phyloP scores from a whole-genome alignment of 768 basidiomycete genomes.

The Pleurotus sapidus region DNA sequence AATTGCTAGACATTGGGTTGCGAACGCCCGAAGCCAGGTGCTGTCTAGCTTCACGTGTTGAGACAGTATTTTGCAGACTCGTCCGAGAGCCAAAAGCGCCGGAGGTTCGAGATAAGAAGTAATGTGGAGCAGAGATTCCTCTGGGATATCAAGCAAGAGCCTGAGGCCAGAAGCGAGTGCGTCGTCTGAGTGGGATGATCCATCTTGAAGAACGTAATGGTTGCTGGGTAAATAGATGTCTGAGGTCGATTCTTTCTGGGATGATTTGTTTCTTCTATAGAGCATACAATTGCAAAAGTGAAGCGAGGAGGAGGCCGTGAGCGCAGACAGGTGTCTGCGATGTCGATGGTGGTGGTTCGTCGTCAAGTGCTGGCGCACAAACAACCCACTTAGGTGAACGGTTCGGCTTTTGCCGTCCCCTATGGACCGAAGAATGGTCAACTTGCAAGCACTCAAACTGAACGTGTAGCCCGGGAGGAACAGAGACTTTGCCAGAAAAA shows the following conservation, averaged over 20 bases:
- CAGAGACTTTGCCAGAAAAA: not conserved
- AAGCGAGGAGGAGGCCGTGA: not conserved
- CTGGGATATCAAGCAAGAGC: slow-evolving; percentile 53
- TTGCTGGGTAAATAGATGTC: slow-evolving; percentile 1
- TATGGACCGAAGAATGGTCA: too few relatives aligned
- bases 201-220: slow-evolving; percentile 1
- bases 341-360: slow-evolving; percentile 4
- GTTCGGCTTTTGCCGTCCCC: not conserved
- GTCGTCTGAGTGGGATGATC: not conserved
- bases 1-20: slow-evolving; percentile 63
- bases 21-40: slow-evolving; percentile 77
- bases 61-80: slow-evolving; percentile 49
- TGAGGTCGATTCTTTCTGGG: slow-evolving; percentile 3
- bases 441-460: not conserved
- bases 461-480: not conserved
- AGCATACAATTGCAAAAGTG: not conserved
- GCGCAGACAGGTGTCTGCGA: slow-evolving; percentile 5
- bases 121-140: slow-evolving; percentile 74
- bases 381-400: too few relatives aligned
- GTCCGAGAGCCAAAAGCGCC: slow-evolving; percentile 54
- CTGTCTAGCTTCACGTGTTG: slow-evolving; percentile 74
- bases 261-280: slow-evolving; percentile 6
- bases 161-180: not conserved
- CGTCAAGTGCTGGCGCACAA: not conserved
- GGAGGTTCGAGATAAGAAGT: slow-evolving; percentile 69